Evolutionary conservation across 208 protist genomes (phyloP).

Genomic region (Trypanosoma lewisi): DNA sequence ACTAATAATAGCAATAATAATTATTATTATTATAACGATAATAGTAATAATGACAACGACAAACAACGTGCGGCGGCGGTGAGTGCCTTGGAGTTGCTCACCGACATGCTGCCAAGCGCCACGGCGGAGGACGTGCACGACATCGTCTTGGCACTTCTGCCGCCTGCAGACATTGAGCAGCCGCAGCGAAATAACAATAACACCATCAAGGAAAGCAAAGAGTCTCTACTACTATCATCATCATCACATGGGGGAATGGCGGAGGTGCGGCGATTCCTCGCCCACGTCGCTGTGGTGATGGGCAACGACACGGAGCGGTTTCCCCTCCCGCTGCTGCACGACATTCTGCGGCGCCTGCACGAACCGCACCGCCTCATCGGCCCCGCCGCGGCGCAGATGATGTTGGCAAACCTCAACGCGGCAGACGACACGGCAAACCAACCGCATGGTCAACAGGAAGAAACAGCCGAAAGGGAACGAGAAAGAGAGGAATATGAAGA

Average conservation of each 20-base stretch:
- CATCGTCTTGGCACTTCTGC: conserved; percentile 22
- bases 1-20: neutral
- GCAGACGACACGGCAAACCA: neutral
- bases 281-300: conserved; percentile 33
- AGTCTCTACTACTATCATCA: too few relatives aligned
- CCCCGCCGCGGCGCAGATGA: conserved; percentile 16
- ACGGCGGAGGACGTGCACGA: conserved; percentile 21
- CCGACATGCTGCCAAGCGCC: conserved; percentile 27
- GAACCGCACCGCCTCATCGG: conserved; percentile 21
- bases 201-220: too few relatives aligned
- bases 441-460: too few relatives aligned
- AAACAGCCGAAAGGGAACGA: neutral
- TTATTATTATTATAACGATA: neutral
- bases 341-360: conserved; percentile 21
- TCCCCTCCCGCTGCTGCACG: conserved; percentile 10
- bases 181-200: neutral
- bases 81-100: conserved; percentile 21
- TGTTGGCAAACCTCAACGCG: conserved; percentile 15
- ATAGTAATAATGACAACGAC: too few relatives aligned
- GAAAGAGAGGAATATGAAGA: neutral
- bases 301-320: conserved; percentile 44
- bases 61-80: conserved; percentile 4
- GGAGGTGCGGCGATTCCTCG: conserved; percentile 24
- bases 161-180: neutral
- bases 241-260: neutral